Evolutionary conservation across 176 grass and related monocot species (phyloP), one percentile per base, ranked within the genome.

Genomic region (Lolium multiflorum): DNA sequence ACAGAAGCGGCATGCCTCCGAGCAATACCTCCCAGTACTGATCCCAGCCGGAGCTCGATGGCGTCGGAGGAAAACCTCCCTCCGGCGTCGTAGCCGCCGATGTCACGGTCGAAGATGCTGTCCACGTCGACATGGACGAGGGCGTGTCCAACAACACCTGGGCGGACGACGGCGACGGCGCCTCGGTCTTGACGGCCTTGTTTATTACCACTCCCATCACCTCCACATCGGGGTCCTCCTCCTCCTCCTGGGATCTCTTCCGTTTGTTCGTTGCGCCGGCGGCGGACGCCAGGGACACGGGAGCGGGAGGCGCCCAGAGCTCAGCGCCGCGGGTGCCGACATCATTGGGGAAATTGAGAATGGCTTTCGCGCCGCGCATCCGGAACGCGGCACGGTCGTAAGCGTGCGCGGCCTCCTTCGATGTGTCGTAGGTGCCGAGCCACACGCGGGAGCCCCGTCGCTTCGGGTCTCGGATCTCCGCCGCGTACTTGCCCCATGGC

Each of bases 331-430:
- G 41, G 10, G 71, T 81, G 52, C 84, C 91, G 7, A 96, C 77
- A 26, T 96, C 94, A 83, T 96, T 96, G 3, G 94, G 94, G 48
- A 96, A 96, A 84, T 96, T 96, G 46, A 96, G 86, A 86, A 96
- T 96, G 13, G 91, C 94, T 83, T 96, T 96, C 78, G 87, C 52
- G 38, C 91, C 94, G 5, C 94, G 89, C 91, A 96, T 90, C 22
- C 82, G 22, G 82, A 96, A 92, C 7, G 94, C 91, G 10, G 94
- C 94, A n/a, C 84, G 78, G 78, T 96, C 94, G 74, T 96, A 96
- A 0, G 94, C 94, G 25, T 56, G 92, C 65, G 94, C 94, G 2
- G 94, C 94, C 82, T 93, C 94, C 31, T 88, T 24, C 31, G 91
- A 82, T 0, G 89, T 91, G 84, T 96, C 94, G 74, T 91, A 96